Conservation (phyloP, 257 asterid species). For the Verbascum thapsus region DNA sequence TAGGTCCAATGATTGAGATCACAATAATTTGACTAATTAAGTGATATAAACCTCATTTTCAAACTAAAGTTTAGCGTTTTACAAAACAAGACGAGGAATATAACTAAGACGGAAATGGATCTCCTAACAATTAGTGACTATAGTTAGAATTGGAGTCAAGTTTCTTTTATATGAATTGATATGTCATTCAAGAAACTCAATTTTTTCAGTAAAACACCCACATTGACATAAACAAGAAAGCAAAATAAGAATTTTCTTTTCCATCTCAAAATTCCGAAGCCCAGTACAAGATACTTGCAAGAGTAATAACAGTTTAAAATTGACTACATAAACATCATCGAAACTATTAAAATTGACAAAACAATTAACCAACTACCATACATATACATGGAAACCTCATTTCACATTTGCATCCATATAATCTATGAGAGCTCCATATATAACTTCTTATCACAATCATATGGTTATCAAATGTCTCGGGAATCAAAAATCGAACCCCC, state of each 20-base stretch:
- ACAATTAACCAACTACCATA: neutral
- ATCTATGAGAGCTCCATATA: too few species aligned
- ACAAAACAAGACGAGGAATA: neutral
- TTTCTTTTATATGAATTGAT: neutral
- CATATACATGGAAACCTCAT: too few species aligned
- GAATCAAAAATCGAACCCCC: too few species aligned
- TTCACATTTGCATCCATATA: too few species aligned
- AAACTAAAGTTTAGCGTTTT: neutral
- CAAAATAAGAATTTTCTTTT: neutral
- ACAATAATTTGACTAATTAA: slow-evolving; percentile 1
- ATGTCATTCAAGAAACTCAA: slow-evolving; percentile 16
- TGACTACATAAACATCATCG: neutral
- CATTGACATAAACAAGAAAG: neutral
- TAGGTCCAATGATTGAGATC: slow-evolving; percentile 10
- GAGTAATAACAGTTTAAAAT: slow-evolving; percentile 8
- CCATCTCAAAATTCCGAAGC: neutral
- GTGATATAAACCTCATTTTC: neutral
- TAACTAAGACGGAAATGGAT: neutral
- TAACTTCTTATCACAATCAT: too few species aligned
- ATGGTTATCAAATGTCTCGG: too few species aligned
- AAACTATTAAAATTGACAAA: neutral
- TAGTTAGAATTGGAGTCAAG: neutral
- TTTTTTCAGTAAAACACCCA: neutral
- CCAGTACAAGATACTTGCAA: neutral
- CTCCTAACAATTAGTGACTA: neutral